These are phyloP conservation scores for Fusarium bulbicola DNA, from an alignment of 2,329 filamentous ascomycete genomes.

Conservation along the genomic window DNA sequence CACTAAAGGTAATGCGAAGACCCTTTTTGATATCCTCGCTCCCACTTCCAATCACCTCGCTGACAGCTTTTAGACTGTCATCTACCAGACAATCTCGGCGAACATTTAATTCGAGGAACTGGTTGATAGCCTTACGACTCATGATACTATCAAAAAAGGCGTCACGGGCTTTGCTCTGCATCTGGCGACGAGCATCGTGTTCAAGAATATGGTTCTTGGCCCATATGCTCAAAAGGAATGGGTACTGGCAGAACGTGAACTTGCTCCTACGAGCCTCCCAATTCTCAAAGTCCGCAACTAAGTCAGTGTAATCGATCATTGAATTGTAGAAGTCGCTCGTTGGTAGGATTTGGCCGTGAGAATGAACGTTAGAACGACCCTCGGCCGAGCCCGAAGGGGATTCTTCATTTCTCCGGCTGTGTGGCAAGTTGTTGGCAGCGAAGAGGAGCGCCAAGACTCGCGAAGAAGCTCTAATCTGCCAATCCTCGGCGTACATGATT, in stretches of 20 bases:
- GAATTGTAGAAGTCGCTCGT: conserved; percentile 90
- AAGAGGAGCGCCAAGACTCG: conserved; percentile 84
- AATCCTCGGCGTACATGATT: conserved; percentile 80
- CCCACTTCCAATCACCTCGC: conserved; percentile 82
- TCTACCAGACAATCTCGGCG: conserved; percentile 87
- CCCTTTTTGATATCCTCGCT: conserved; percentile 91
- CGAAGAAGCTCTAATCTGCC: conserved; percentile 86
- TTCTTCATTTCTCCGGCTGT: conserved; percentile 49
- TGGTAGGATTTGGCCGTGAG: conserved; percentile 73
- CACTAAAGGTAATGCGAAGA: conserved; percentile 82
- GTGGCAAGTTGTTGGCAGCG: conserved; percentile 74
- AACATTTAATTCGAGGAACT: conserved; percentile 80
- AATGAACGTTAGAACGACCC: conserved; percentile 41
- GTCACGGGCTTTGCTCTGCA: conserved; percentile 87
- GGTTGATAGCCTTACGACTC: conserved; percentile 75
- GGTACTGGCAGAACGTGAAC: conserved; percentile 92
- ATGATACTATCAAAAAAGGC: conserved; percentile 92
- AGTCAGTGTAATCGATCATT: conserved; percentile 84
- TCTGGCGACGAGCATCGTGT: conserved; percentile 86
- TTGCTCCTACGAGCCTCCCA: conserved; percentile 81
- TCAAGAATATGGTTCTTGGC: conserved; percentile 92
- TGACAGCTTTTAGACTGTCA: conserved; percentile 85
- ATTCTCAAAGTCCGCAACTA: conserved; percentile 84
- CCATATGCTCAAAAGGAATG: conserved; percentile 90
- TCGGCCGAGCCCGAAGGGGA: conserved; percentile 34